These are phyloP conservation scores for Cladosporium sp. DNA, from an alignment of 2,329 filamentous ascomycete genomes.

Conservation along the genomic window DNA sequence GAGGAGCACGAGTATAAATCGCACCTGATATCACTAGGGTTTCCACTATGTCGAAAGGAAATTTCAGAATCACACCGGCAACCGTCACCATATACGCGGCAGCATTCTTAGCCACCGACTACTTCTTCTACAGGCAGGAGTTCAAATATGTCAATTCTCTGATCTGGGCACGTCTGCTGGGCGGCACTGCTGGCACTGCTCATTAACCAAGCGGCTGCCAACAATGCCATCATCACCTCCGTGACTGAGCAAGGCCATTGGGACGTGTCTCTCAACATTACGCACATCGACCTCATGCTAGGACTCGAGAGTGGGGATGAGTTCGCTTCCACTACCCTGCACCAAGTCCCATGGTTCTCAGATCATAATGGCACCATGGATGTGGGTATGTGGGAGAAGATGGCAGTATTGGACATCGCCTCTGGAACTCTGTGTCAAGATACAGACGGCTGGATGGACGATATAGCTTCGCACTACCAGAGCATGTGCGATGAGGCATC, in stretches of 20 bases:
- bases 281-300: not conserved
- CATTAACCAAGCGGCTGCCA: not conserved
- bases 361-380: not conserved
- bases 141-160: constrained; percentile 8
- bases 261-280: constrained; percentile 6
- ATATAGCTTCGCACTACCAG: constrained; percentile 4
- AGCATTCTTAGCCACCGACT: constrained; percentile 4
- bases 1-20: not conserved
- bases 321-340: constrained; percentile 3
- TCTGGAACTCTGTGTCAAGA: constrained; percentile 7
- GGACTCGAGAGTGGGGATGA: constrained; percentile 1
- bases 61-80: not conserved
- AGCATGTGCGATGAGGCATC: not conserved
- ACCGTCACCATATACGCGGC: constrained; percentile 27
- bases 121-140: not conserved
- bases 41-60: not conserved
- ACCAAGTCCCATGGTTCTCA: constrained; percentile 1
- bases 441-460: constrained; percentile 9
- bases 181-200: not conserved
- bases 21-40: not conserved
- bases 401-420: constrained; percentile 7
- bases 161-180: not conserved
- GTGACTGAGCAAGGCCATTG: not conserved
- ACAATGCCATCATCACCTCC: constrained; percentile 1
- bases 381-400: constrained; percentile 2